Evolutionary conservation across 106 monocot genomes (phyloP).

Genomic region (Phalaenopsis aphrodite): DNA sequence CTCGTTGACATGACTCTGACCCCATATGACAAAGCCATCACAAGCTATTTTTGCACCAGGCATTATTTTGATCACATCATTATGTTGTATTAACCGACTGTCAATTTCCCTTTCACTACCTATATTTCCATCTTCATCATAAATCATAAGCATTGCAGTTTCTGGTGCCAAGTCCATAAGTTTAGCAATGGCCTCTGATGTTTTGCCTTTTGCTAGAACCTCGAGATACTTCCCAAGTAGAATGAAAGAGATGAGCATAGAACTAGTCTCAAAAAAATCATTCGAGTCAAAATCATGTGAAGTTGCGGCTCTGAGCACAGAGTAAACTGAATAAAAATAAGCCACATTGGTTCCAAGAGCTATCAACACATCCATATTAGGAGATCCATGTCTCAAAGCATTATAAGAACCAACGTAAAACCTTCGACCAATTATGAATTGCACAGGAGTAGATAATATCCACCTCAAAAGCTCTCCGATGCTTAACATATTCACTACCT

Average conservation of each 20-base stretch:
- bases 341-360: conserved; percentile 22
- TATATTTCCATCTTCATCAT: conserved; percentile 12
- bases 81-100: conserved; percentile 20
- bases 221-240: conserved; percentile 30
- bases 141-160: conserved; percentile 16
- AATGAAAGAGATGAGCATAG: conserved; percentile 27
- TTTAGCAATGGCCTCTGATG: conserved; percentile 26
- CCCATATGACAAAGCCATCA: conserved; percentile 65
- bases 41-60: conserved; percentile 24
- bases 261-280: conserved; percentile 26
- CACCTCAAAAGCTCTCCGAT: conserved; percentile 13
- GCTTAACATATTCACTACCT: conserved; percentile 12
- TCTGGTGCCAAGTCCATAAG: conserved; percentile 18
- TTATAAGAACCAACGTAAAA: conserved; percentile 22
- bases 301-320: conserved; percentile 8
- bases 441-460: conserved; percentile 19
- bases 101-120: conserved; percentile 16
- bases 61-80: conserved; percentile 28
- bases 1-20: conserved; percentile 86
- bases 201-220: conserved; percentile 29
- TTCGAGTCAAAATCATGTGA: conserved; percentile 6
- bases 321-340: conserved; percentile 24
- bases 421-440: conserved; percentile 20
- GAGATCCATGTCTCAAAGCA: conserved; percentile 18
- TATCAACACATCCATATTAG: conserved; percentile 30